These are phyloP conservation scores for Parascedosporium putredinis DNA, from an alignment of 2,329 filamentous ascomycete genomes.

Conservation along the genomic window DNA sequence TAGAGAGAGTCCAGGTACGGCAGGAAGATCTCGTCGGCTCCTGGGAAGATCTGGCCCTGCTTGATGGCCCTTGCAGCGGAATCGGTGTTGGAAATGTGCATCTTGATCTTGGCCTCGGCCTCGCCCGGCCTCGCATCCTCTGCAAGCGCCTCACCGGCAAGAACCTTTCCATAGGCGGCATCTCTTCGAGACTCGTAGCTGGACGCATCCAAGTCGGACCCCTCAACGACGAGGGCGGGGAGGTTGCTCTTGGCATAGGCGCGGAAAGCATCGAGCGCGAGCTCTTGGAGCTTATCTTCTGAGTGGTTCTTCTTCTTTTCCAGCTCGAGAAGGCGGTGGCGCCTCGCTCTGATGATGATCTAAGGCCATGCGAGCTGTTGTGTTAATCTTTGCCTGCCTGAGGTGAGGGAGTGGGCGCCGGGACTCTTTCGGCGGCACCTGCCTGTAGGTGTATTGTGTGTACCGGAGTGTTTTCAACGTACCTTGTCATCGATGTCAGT, in stretches of 20 bases:
- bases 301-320: slow-evolving; percentile 59
- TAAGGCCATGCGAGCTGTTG: too few species aligned
- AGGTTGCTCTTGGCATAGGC: slow-evolving; percentile 44
- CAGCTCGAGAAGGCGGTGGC: slow-evolving; percentile 72
- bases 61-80: slow-evolving; percentile 39
- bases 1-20: slow-evolving; percentile 70
- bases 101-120: slow-evolving; percentile 77
- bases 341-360: slow-evolving; percentile 55
- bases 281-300: slow-evolving; percentile 31
- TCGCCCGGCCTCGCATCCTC: slow-evolving; percentile 56
- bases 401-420: too few species aligned
- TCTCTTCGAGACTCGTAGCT: slow-evolving; percentile 42
- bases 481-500: slow-evolving; percentile 75
- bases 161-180: slow-evolving; percentile 40
- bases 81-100: slow-evolving; percentile 64
- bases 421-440: too few species aligned
- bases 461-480: slow-evolving; percentile 11
- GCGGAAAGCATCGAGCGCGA: slow-evolving; percentile 27
- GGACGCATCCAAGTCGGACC: slow-evolving; percentile 31
- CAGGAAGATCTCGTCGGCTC: slow-evolving; percentile 57
- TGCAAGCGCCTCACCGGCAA: slow-evolving; percentile 43
- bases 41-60: slow-evolving; percentile 39
- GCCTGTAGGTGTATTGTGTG: neutral
- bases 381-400: too few species aligned
- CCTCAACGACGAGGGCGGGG: slow-evolving; percentile 35